Evolutionary conservation across 352 stramenopile genomes (phyloP), one percentile per base, ranked within the genome.

Genomic region (Globisporangium megalacanthum): DNA sequence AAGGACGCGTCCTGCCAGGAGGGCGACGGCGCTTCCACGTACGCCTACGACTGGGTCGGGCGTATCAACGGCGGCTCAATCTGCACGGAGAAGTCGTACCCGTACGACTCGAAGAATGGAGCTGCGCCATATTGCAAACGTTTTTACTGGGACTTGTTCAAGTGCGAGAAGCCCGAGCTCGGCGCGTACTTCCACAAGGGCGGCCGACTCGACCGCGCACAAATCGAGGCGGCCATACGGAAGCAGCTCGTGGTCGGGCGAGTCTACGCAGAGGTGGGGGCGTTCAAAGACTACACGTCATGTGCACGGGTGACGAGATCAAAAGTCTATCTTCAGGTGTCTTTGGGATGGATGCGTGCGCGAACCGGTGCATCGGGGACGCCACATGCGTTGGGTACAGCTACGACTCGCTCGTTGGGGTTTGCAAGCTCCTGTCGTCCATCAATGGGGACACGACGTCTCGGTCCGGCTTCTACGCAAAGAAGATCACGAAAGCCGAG

Each of bases 321-420:
- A 50, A 0, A 9, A 17, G 7, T 64, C 55, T 19, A 53, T 80
- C 9, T 37, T 77, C 6, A 53, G 37, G 51, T 13, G 49, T 15
- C 31, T 39, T 14, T 6, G n/a, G 20, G 4, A 6, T 17, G 3
- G 15, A 22, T 6, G 14, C 19, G 41, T 56, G 37, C 36, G 20
- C 37, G 31, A 39, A 4, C 4, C 52, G 14, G 8, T 41, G 22
- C 35, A 42, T 7, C 1, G 20, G 25, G 36, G 41, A 61, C 15
- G 6, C n/a, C 0, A 9, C 4, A 3, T 60, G 54, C 45, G 41
- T 49, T 4, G 55, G 17, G 6, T 61, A 54, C 55, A 54, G 20
- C n/a, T 60, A n/a, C n/a, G n/a, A n/a, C n/a, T n/a, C n/a, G n/a
- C n/a, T n/a, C n/a, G n/a, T n/a, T n/a, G n/a, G n/a, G 45, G 20